Evolutionary conservation across 495 filamentous ascomycete genomes (phyloP).

Genomic region (Aspergillus ellipticus): DNA sequence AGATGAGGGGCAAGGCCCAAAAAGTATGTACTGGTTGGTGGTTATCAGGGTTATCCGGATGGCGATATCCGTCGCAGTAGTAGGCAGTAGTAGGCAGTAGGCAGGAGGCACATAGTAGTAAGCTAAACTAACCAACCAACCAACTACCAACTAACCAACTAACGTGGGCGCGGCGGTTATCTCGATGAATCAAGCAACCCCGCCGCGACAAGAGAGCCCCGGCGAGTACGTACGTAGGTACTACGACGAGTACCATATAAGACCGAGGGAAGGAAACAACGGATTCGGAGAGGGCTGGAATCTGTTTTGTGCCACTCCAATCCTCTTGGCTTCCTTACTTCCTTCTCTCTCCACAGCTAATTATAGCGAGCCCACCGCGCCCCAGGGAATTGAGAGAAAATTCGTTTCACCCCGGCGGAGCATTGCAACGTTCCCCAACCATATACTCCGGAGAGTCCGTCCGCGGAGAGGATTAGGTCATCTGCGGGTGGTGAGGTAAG

Average conservation of each 20-base stretch:
- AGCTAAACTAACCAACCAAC: too few relatives aligned
- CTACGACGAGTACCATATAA: conserved; percentile 5
- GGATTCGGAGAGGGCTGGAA: conserved; percentile 3
- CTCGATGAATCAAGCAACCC: background rate
- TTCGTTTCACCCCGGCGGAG: background rate
- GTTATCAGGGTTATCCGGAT: too few relatives aligned
- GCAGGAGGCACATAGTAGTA: too few relatives aligned
- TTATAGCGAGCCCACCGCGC: background rate
- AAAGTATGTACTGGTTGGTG: too few relatives aligned
- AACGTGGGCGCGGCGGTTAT: background rate
- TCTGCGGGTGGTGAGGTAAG: conserved; percentile 20
- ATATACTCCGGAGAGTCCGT: background rate
- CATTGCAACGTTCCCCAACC: conserved; percentile 4
- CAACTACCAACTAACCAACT: too few relatives aligned
- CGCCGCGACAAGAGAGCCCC: background rate
- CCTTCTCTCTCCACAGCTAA: conserved; percentile 4
- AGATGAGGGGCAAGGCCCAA: background rate
- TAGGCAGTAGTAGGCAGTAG: too few relatives aligned
- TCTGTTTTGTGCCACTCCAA: background rate
- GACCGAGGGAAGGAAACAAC: conserved; percentile 2
- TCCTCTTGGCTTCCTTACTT: background rate
- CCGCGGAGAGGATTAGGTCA: background rate
- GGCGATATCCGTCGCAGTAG: too few relatives aligned
- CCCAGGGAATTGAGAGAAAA: background rate
- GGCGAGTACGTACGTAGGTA: background rate